These are phyloP conservation scores for Colletotrichum nymphaeae DNA, from an alignment of 2,329 filamentous ascomycete species.

Conservation along the genomic window DNA sequence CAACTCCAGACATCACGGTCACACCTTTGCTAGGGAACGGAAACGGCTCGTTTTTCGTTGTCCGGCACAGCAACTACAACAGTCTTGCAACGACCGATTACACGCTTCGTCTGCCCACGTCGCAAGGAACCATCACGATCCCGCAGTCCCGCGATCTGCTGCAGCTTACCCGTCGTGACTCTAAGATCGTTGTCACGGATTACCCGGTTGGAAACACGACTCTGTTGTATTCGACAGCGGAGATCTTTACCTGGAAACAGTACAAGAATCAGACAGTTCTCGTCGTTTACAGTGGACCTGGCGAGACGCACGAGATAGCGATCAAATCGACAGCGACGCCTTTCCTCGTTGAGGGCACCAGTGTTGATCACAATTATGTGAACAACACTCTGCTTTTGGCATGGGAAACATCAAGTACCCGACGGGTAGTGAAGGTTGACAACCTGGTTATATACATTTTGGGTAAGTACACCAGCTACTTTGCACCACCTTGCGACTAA, in stretches of 20 bases:
- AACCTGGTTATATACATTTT: conserved; percentile 67
- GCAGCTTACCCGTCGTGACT: conserved; percentile 71
- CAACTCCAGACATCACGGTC: conserved; percentile 63
- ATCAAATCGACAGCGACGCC: conserved; percentile 50
- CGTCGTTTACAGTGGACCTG: conserved; percentile 71
- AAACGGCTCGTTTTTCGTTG: conserved; percentile 72
- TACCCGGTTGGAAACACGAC: conserved; percentile 70
- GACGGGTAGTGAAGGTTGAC: conserved; percentile 61
- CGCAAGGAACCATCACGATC: conserved; percentile 59
- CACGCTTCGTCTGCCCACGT: conserved; percentile 70
- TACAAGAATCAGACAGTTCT: conserved; percentile 69
- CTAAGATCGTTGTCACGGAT: conserved; percentile 75
- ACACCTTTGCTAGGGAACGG: conserved; percentile 70
- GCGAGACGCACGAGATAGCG: conserved; percentile 73
- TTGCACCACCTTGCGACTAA: neutral
- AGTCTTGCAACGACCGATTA: conserved; percentile 68
- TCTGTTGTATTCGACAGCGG: conserved; percentile 75
- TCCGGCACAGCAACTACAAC: conserved; percentile 75
- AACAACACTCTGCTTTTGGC: conserved; percentile 35
- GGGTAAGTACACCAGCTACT: conserved; percentile 46
- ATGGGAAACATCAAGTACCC: conserved; percentile 66
- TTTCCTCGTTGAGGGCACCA: conserved; percentile 48
- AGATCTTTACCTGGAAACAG: conserved; percentile 77
- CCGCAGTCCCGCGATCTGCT: conserved; percentile 69
- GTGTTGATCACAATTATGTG: conserved; percentile 25